Evolutionary conservation across 192 early-diverging fungal genomes (phyloP), one percentile per base, ranked within the genome.

Genomic region (Rhizophagus prolifer): DNA sequence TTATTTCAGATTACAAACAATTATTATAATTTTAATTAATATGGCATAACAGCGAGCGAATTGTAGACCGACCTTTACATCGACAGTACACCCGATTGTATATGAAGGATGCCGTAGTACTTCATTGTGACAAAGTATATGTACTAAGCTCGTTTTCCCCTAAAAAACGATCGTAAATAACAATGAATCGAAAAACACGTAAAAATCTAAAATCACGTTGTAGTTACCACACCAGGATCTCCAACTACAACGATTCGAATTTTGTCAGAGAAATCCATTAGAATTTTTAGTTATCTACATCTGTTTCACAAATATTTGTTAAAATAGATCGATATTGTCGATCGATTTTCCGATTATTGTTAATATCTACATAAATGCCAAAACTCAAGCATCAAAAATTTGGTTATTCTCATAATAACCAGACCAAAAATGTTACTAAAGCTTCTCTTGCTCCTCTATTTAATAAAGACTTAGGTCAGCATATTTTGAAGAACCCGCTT

Each of bases 401-500:
- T 26, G 72, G 72, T 63, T 44, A 74, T 26, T 28, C 61, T 28
- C 68, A 75, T 31, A 75, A 81, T 12, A 60, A 78, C 21, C 36
- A 31, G 21, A 86, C 82, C 68, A 86, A 84, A 72, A 76, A 81
- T 44, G 28, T 7, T n/a, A 68, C 70, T 6, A 79, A 74, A 64
- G 58, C 65, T 50, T 74, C 88, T 8, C 92, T 93, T 84, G 94
- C 94, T 6, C 96, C 97, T 36, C 82, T 98, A 71, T 97, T 97
- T 85, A 95, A 98, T 89, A 99, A 99, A 84, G 91, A 92, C 68
- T 89, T 98, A 25, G 96, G 97, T 76, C 97, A 99, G 85, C 97
- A 99, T 79, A 99, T 99, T 81, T 86, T 99, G 58, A 98, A 96
- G 82, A 99, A 99, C 85, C 97, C 97, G 50, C 85, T 99, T 23